Percentiles rank a stretch among this genome's conserved stretches.
Evolutionary conservation across 208 protist genomes (phyloP).

Genomic region (Crithidia mellificae): DNA sequence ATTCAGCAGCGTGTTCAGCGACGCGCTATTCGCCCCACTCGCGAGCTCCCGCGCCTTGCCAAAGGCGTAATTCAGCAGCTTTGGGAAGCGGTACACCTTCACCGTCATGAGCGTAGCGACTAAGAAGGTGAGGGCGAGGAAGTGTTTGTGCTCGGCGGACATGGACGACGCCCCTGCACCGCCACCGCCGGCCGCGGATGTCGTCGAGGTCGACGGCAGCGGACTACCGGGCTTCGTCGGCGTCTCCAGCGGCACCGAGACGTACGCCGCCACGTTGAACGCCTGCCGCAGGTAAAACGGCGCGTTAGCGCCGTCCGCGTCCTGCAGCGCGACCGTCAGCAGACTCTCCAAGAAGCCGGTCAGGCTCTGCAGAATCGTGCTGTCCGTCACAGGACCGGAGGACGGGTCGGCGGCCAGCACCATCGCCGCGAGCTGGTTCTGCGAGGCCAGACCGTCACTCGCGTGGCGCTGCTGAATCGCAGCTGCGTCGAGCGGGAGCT

Average conservation of each 20-base stretch:
- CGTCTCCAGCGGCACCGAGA: constrained; percentile 61
- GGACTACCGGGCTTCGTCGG: constrained; percentile 14
- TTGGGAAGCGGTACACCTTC: constrained; percentile 88
- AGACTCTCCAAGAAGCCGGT: constrained; percentile 81
- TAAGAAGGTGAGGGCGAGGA: constrained; percentile 67
- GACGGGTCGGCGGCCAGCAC: constrained; percentile 56
- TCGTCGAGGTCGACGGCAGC: constrained; percentile 1
- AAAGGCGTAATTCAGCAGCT: constrained; percentile 71
- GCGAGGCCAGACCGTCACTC: constrained; percentile 77
- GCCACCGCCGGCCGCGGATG: no score
- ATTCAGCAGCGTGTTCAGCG: constrained; percentile 51
- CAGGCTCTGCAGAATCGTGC: constrained; percentile 65
- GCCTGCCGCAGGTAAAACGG: constrained; percentile 86
- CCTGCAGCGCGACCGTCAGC: constrained; percentile 67
- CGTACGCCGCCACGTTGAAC: constrained; percentile 70
- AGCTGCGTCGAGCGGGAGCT: constrained; percentile 70
- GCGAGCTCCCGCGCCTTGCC: constrained; percentile 69
- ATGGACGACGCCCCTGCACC: constrained; percentile 8
- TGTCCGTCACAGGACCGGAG: constrained; percentile 48
- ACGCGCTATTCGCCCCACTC: constrained; percentile 34
- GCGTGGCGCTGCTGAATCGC: constrained; percentile 84
- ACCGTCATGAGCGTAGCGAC: constrained; percentile 79
- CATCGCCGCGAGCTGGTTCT: constrained; percentile 88
- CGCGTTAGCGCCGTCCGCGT: constrained; percentile 72
- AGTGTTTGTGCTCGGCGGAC: constrained; percentile 56